phyloP scores from a whole-genome alignment of 352 stramenopile genomes.

The Phytophthora lateralis region DNA sequence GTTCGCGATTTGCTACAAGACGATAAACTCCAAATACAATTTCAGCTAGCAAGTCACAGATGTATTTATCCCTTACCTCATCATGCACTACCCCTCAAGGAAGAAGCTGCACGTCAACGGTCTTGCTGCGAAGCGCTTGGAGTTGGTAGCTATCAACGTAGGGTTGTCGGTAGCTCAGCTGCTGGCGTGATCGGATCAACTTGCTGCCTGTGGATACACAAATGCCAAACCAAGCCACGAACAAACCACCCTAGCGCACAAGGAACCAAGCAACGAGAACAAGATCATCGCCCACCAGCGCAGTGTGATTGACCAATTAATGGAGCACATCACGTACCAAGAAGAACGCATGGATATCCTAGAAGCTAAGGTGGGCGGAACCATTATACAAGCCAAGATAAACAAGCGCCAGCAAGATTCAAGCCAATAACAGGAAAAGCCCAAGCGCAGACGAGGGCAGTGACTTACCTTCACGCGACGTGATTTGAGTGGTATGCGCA shows the following conservation, averaged over 20 bases:
- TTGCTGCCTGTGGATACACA: neutral
- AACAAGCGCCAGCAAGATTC: conserved; percentile 9
- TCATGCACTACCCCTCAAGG: neutral
- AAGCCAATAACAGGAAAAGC: conserved; percentile 14
- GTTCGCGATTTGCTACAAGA: neutral
- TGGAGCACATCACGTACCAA: conserved; percentile 11
- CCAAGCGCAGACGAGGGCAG: conserved; percentile 1
- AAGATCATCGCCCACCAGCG: conserved; percentile 10
- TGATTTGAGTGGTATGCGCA: conserved; percentile 12
- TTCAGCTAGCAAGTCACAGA: neutral
- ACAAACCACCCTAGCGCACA: neutral
- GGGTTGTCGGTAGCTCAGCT: neutral
- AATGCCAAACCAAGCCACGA: neutral
- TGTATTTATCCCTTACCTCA: neutral
- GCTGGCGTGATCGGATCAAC: neutral
- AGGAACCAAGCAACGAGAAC: neutral
- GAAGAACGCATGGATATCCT: conserved; percentile 7
- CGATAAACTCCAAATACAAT: neutral
- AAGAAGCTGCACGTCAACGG: neutral
- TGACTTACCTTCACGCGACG: conserved; percentile 5
- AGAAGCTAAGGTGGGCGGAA: conserved; percentile 11
- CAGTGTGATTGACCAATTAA: conserved; percentile 23
- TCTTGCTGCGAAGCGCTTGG: neutral
- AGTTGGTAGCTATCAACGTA: neutral
- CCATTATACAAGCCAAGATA: conserved; percentile 1